A percentile compares a stretch with the other conserved stretches of the same genome.
These are phyloP conservation scores for Eucalyptus leucophloia DNA, from an alignment of 345 rosid genomes.

Conservation along the genomic window DNA sequence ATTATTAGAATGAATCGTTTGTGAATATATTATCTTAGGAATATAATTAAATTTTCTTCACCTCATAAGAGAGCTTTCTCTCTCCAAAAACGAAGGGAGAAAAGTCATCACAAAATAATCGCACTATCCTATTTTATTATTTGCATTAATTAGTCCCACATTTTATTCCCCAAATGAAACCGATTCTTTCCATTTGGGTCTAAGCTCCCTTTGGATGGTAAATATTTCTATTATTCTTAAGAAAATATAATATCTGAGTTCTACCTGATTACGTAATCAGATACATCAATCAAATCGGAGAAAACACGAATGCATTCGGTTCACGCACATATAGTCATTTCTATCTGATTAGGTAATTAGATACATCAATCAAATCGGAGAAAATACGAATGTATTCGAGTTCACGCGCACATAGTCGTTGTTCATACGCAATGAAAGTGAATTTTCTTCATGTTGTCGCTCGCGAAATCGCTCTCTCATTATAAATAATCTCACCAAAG, in stretches of 20 bases:
- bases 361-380: neutral
- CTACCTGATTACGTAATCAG: neutral
- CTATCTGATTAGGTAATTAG: too few relatives aligned
- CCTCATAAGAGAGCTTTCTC: neutral
- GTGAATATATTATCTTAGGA: neutral
- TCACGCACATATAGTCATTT: too few relatives aligned
- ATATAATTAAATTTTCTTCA: neutral
- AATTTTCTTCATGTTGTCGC: neutral
- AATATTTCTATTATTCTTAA: neutral
- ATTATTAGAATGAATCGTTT: neutral
- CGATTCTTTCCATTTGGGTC: neutral
- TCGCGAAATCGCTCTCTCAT: neutral
- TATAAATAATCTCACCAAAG: neutral
- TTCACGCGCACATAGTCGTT: neutral
- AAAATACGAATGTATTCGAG: neutral
- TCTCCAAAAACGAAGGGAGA: neutral
- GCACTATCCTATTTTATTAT: neutral
- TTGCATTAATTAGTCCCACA: neutral
- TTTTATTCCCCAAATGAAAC: neutral
- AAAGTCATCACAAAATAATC: neutral
- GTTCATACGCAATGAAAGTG: neutral
- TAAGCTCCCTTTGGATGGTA: neutral
- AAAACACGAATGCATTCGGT: too few relatives aligned
- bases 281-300: too few relatives aligned
- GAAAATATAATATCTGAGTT: neutral